Conservation (phyloP, 129 eudicot genomes). For the Centella asiatica region DNA sequence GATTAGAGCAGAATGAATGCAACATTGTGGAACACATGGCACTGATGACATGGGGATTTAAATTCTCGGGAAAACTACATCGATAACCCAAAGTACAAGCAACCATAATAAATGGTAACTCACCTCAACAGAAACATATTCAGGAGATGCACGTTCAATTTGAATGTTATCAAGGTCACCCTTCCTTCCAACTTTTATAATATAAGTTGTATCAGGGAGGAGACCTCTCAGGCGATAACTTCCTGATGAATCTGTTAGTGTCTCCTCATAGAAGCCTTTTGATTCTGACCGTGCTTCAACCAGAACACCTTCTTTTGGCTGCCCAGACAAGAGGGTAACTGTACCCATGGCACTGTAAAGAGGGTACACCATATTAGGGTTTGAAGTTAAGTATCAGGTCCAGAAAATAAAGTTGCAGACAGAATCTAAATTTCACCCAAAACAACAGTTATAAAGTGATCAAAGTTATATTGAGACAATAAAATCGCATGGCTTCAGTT, state of each 20-base stretch:
- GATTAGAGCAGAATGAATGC: background rate
- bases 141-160: conserved; percentile 96
- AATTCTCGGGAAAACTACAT: background rate
- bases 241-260: conserved; percentile 83
- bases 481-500: no score
- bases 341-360: conserved; percentile 80
- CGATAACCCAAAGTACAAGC: background rate
- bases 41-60: no score
- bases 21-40: no score
- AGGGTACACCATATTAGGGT: conserved; percentile 16
- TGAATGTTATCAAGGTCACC: conserved; percentile 36
- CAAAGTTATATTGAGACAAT: no score
- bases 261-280: conserved; percentile 83
- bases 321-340: conserved; percentile 82
- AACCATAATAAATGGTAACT: conserved; percentile 7
- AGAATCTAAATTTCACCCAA: background rate
- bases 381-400: background rate
- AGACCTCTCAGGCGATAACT: conserved; percentile 86
- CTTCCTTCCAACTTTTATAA: conserved; percentile 55
- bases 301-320: conserved; percentile 76
- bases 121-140: conserved; percentile 57
- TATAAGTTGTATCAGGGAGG: conserved; percentile 62
- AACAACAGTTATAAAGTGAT: background rate
- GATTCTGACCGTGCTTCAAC: conserved; percentile 92
- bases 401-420: background rate